These are phyloP conservation scores for Leccinum aurantiacum DNA, from an alignment of 768 basidiomycete species.

Conservation along the genomic window DNA sequence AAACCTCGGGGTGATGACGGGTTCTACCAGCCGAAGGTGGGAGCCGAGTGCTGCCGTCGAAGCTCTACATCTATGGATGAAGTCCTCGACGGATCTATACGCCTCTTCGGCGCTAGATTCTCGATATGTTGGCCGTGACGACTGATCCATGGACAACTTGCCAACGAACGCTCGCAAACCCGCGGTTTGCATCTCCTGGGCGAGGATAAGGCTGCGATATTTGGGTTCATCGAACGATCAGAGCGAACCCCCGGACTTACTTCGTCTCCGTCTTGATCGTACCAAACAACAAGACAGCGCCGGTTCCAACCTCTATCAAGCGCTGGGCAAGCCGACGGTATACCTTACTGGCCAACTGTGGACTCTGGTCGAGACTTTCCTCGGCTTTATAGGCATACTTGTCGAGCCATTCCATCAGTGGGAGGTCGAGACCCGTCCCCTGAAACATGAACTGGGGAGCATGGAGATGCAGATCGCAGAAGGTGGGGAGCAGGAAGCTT, in stretches of 20 bases:
- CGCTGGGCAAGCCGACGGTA: conserved; percentile 66
- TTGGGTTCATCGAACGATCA: not conserved
- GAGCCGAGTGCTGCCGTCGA: conserved; percentile 41
- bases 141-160: conserved; percentile 88
- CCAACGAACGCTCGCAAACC: conserved; percentile 85
- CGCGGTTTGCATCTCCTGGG: conserved; percentile 64
- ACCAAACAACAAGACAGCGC: conserved; percentile 76
- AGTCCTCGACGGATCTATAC: conserved; percentile 51
- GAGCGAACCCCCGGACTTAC: conserved; percentile 41
- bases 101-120: conserved; percentile 57
- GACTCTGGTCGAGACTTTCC: conserved; percentile 64
- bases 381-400: conserved; percentile 83
- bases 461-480: conserved; percentile 83
- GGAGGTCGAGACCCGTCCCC: conserved; percentile 82
- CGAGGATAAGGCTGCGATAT: conserved; percentile 66
- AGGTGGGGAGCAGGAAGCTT: conserved; percentile 75
- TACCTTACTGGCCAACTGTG: conserved; percentile 58
- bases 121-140: conserved; percentile 66
- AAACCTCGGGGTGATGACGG: conserved; percentile 87
- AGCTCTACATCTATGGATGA: conserved; percentile 51
- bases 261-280: conserved; percentile 83
- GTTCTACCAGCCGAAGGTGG: conserved; percentile 61
- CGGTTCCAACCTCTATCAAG: conserved; percentile 74
- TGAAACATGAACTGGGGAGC: conserved; percentile 89
- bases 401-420: conserved; percentile 82